These are phyloP conservation scores for Xylariales sp. DNA, from an alignment of 2,329 filamentous ascomycete genomes.

Conservation along the genomic window DNA sequence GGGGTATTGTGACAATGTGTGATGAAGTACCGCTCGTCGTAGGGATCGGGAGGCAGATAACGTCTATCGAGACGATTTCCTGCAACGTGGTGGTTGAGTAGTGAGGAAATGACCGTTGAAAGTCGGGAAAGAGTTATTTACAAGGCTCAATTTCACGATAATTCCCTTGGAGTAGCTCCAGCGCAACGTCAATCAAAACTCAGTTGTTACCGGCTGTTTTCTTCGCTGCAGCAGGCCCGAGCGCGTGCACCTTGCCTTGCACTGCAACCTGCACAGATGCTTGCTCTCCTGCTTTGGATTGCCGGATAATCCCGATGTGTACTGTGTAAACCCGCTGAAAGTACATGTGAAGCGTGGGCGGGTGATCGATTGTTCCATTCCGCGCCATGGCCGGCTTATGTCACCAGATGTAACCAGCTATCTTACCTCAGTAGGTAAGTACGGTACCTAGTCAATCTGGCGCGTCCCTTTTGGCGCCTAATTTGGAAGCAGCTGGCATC, in stretches of 20 bases:
- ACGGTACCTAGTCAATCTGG: no score
- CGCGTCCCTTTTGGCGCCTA: slow-evolving; percentile 8
- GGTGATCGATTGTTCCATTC: neutral
- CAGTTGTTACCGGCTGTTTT: neutral
- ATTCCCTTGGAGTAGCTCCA: slow-evolving; percentile 1
- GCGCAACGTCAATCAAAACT: slow-evolving; percentile 1
- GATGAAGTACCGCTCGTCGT: no score
- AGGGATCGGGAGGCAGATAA: neutral
- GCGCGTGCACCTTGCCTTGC: no score
- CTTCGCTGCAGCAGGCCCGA: neutral
- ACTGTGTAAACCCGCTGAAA: no score
- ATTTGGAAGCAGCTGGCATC: slow-evolving; percentile 3
- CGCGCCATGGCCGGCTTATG: no score
- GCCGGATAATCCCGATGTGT: slow-evolving; percentile 2
- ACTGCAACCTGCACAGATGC: no score
- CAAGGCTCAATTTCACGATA: slow-evolving; percentile 6
- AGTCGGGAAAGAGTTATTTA: slow-evolving; percentile 2
- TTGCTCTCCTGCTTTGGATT: neutral
- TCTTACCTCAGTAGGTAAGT: no score
- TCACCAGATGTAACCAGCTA: no score
- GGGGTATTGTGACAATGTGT: slow-evolving; percentile 17
- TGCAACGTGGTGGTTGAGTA: no score
- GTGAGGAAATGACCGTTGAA: neutral
- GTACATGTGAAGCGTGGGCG: neutral
- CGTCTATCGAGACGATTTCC: slow-evolving; percentile 4